These are phyloP conservation scores for Pleurotus giganteus DNA, from an alignment of 768 basidiomycete species.

Conservation along the genomic window DNA sequence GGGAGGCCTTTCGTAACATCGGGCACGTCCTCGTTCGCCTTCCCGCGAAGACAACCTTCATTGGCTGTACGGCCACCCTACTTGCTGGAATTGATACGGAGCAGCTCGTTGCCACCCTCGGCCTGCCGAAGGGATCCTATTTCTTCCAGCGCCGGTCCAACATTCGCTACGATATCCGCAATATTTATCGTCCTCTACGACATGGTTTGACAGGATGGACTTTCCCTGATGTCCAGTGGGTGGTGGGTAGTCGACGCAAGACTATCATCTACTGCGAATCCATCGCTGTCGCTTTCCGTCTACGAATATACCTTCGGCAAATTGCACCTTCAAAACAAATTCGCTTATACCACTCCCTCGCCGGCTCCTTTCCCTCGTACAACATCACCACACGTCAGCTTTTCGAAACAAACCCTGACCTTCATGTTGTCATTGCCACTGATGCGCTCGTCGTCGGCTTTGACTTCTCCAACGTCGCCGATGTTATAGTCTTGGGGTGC, in stretches of 20 bases:
- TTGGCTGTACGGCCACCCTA: neutral
- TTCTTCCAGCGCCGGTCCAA: constrained; percentile 24
- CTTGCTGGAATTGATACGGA: neutral
- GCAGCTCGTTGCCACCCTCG: neutral
- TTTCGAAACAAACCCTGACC: neutral
- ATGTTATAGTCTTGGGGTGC: neutral
- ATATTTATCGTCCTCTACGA: constrained; percentile 18
- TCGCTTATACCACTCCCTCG: neutral
- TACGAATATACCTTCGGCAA: constrained; percentile 19
- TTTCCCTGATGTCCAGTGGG: constrained; percentile 26
- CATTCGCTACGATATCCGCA: constrained; percentile 21
- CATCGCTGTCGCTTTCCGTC: constrained; percentile 20
- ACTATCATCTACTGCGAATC: constrained; percentile 27
- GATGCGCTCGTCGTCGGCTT: neutral
- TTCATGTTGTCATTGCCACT: neutral
- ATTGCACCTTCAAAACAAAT: neutral
- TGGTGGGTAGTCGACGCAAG: constrained; percentile 15
- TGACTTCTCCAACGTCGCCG: neutral
- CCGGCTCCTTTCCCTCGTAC: neutral
- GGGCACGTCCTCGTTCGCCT: constrained; percentile 17
- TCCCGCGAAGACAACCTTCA: neutral
- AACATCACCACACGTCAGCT: neutral
- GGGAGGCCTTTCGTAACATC: constrained; percentile 18
- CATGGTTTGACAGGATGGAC: constrained; percentile 14
- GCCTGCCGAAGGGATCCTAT: constrained; percentile 16